phyloP scores from a whole-genome alignment of 1,284 basidiomycete species.

The Phylloporus sp. region DNA sequence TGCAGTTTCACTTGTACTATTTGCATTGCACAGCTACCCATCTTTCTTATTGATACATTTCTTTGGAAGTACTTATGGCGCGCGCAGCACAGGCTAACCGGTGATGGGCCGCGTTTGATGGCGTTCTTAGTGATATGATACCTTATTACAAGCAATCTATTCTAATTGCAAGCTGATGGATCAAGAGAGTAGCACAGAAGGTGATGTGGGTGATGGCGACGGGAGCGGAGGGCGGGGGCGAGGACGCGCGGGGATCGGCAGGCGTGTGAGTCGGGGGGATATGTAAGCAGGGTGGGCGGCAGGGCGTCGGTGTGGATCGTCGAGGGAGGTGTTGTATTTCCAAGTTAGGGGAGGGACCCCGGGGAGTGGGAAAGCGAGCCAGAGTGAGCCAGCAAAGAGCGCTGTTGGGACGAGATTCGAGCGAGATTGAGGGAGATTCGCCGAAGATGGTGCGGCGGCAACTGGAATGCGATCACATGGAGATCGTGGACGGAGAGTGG shows the following conservation, averaged over 20 bases:
- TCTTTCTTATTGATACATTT: conserved; percentile 30
- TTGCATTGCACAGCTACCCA: conserved; percentile 40
- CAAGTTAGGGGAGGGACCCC: conserved; percentile 39
- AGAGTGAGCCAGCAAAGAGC: conserved; percentile 39
- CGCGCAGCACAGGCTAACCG: conserved; percentile 24
- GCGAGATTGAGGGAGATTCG: conserved; percentile 41
- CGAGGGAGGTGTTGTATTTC: conserved; percentile 31
- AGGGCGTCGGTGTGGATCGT: conserved; percentile 37
- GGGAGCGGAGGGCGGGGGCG: conserved; percentile 30
- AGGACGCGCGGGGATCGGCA: conserved; percentile 29
- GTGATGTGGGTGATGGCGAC: conserved; percentile 28
- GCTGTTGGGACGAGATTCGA: conserved; percentile 42
- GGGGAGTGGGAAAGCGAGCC: conserved; percentile 40
- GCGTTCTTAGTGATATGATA: conserved; percentile 40
- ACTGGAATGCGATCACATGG: conserved; percentile 44
- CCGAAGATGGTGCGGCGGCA: conserved; percentile 43
- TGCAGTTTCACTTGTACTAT: conserved; percentile 43
- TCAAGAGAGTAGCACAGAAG: conserved; percentile 32
- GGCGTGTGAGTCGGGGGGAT: conserved; percentile 37
- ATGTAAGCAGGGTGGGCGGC: conserved; percentile 31
- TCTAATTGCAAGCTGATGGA: conserved; percentile 35
- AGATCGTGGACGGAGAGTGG: conserved; percentile 40
- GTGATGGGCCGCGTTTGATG: conserved; percentile 23
- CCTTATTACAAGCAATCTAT: conserved; percentile 39
- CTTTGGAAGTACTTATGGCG: conserved; percentile 33